Percentiles rank a stretch among this genome's conserved stretches.
phyloP scores from a whole-genome alignment of 768 basidiomycete species.

The Russula abietina region DNA sequence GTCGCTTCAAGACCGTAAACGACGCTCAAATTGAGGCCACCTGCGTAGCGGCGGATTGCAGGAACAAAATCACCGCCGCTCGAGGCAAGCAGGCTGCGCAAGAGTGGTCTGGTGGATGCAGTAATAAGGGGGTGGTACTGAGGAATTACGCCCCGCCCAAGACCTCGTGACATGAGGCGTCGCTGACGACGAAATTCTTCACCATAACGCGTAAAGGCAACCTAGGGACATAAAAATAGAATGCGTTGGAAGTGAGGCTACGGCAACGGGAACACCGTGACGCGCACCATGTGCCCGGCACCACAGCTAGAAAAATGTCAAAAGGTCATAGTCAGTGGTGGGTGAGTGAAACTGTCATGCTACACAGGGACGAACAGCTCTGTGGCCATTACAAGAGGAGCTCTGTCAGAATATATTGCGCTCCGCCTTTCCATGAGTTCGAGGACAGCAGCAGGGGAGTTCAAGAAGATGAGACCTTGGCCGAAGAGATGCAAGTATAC shows the following conservation, averaged over 20 bases:
- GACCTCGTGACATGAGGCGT: slow-evolving; percentile 23
- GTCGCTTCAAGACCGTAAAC: slow-evolving; percentile 55
- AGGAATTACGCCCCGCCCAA: slow-evolving; percentile 14
- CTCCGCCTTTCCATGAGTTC: slow-evolving; percentile 70
- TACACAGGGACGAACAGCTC: slow-evolving; percentile 48
- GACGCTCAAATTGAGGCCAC: slow-evolving; percentile 32
- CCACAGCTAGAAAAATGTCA: slow-evolving; percentile 9
- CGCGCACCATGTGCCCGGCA: slow-evolving; percentile 23
- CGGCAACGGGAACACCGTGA: not conserved
- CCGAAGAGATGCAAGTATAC: slow-evolving; percentile 62
- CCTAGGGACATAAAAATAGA: slow-evolving; percentile 3
- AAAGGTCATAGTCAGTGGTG: not conserved
- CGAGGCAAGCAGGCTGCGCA: slow-evolving; percentile 19
- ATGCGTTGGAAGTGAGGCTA: not conserved
- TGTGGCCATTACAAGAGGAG: slow-evolving; percentile 59
- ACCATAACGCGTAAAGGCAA: slow-evolving; percentile 24
- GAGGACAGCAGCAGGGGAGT: slow-evolving; percentile 48
- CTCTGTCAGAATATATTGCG: slow-evolving; percentile 70
- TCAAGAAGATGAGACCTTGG: slow-evolving; percentile 62
- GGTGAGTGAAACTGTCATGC: not conserved
- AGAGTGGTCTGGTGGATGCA: slow-evolving; percentile 19
- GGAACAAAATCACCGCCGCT: slow-evolving; percentile 19
- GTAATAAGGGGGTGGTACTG: slow-evolving; percentile 22
- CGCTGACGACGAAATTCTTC: slow-evolving; percentile 23
- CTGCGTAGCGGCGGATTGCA: slow-evolving; percentile 22